A percentile compares a stretch with the other conserved stretches of the same genome.
Evolutionary conservation across 1,139 yeast genomes (phyloP).

Genomic region (Hyphopichia khmerensis): DNA sequence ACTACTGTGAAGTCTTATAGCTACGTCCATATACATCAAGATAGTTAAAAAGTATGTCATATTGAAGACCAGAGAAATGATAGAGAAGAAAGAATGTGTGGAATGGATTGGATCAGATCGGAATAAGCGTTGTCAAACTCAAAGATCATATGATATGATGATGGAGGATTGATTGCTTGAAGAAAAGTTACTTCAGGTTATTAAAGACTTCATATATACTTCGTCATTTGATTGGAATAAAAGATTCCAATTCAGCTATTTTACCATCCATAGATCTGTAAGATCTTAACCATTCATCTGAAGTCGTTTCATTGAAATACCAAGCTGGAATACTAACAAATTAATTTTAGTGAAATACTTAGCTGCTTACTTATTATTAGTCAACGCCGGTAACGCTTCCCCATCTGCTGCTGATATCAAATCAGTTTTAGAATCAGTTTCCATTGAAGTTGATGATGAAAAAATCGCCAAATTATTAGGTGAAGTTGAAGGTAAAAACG

Average conservation of each 20-base stretch:
- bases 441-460: conserved; percentile 92
- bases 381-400: conserved; percentile 65
- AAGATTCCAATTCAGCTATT: no score
- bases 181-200: no score
- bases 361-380: conserved; percentile 69
- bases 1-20: background rate
- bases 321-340: conserved; percentile 1
- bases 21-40: conserved; percentile 1
- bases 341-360: conserved; percentile 51
- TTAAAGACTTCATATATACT: no score
- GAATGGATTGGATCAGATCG: no score
- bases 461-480: conserved; percentile 81
- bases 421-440: conserved; percentile 86
- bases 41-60: conserved; percentile 1
- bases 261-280: no score
- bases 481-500: conserved; percentile 92
- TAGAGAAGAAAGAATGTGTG: background rate
- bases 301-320: no score
- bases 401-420: conserved; percentile 95
- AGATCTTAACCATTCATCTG: no score
- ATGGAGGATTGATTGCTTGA: no score
- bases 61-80: background rate
- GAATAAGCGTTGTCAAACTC: no score
- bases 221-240: no score
- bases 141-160: no score